Evolutionary conservation across 495 filamentous ascomycete species (phyloP), one percentile per base, ranked within the genome.

Genomic region (Aspergillus biplanus): DNA sequence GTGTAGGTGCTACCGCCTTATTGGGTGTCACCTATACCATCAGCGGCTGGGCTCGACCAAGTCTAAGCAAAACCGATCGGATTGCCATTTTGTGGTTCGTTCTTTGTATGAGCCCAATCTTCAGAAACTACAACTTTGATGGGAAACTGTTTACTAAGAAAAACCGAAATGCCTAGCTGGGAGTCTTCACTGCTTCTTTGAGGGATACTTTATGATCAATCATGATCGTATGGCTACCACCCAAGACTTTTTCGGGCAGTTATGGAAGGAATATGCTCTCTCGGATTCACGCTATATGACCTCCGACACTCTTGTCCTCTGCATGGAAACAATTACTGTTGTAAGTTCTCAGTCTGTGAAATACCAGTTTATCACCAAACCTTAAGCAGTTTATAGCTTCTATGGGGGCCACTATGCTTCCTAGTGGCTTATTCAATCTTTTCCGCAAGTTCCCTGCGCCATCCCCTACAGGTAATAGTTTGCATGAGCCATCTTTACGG

Each of bases 221-320:
- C 87, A 89, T 76, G 74, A 77, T 21, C 76, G 70, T 35, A 86
- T 90, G 82, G 84, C 77, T 4, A 75, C 78, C 11, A 77, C 75
- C 52, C 85, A 87, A 71, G 84, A 87, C 63, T 68, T 93, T 0
- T 86, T 92, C 47, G 89, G 89, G 0, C 91, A 95, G 74, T 74
- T 95, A 39, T 96, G 92, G 92, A 96, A 95, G 69, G 92, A 96
- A 70, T 96, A 96, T 79, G 83, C 90, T 7, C 80, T 90, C 42
- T 92, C 90, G 16, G 92, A 96, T 73, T 93, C 90, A 33, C 85
- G 92, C 39, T 96, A 96, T 66, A 78, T 96, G 70, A 91, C 87
- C 5, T 85, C 85, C 8, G 89, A 97, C 68, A 82, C 86, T 0
- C 90, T 96, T 70, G 91, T 96, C 62, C 78, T 96, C 4, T 92